Evolutionary conservation across 2,329 filamentous ascomycete genomes (phyloP).

Genomic region (Penicillium oxalicum): DNA sequence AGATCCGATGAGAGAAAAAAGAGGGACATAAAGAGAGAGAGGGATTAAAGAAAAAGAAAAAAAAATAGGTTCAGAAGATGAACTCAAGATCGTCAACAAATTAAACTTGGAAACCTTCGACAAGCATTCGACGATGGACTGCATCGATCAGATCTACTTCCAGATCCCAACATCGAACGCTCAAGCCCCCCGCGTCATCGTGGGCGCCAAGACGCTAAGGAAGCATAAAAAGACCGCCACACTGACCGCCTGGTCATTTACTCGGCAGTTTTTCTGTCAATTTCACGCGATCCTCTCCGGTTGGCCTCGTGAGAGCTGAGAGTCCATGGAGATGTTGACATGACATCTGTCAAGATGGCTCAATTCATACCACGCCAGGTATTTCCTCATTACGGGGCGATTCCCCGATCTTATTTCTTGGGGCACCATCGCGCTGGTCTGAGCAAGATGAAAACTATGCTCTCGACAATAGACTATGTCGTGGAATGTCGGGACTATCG

Average conservation of each 20-base stretch:
- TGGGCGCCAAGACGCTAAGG: not conserved
- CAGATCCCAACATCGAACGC: not conserved
- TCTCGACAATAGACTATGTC: constrained; percentile 77
- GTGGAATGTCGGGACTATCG: constrained; percentile 94
- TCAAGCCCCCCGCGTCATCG: not conserved
- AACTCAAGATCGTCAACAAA: not conserved
- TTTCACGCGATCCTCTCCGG: not conserved
- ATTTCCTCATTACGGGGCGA: constrained; percentile 67
- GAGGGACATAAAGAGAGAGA: too few relatives aligned
- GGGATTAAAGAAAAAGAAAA: too few relatives aligned
- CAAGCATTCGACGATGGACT: not conserved
- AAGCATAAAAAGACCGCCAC: not conserved
- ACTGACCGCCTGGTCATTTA: not conserved
- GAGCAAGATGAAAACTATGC: constrained; percentile 70
- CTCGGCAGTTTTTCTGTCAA: constrained; percentile 2
- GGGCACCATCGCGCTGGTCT: constrained; percentile 85
- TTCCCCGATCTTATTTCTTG: constrained; percentile 87
- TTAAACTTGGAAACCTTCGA: not conserved
- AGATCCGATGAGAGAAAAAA: too few relatives aligned
- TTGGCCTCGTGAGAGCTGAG: constrained; percentile 7
- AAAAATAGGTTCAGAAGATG: not conserved
- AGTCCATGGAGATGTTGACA: not conserved
- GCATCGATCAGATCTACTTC: not conserved
- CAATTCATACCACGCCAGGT: constrained; percentile 65
- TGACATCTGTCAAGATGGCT: constrained; percentile 11